Evolutionary conservation across 257 asterid genomes (phyloP).

Genomic region (Haberlea rhodopensis): DNA sequence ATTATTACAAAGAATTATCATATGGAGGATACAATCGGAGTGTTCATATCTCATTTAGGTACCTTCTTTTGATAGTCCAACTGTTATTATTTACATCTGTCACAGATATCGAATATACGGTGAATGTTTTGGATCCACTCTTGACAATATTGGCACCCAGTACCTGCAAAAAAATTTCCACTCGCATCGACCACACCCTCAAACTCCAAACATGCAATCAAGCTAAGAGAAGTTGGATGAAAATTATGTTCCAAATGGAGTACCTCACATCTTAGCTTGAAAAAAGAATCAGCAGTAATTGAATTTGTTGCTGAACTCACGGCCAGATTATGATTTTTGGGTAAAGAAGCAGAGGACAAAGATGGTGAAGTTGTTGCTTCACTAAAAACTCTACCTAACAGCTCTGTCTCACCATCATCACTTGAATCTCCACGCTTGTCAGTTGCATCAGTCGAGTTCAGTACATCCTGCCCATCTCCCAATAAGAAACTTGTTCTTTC

Average conservation of each 20-base stretch:
- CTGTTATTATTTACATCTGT: conserved; percentile 69
- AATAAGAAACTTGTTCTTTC: conserved; percentile 68
- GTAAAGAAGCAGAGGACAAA: conserved; percentile 54
- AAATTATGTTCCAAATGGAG: conserved; percentile 22
- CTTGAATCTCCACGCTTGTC: conserved; percentile 55
- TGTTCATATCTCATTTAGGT: conserved; percentile 5
- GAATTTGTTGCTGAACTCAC: conserved; percentile 60
- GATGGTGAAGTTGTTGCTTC: conserved; percentile 75
- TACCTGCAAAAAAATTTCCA: conserved; percentile 54
- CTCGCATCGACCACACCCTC: conserved; percentile 21
- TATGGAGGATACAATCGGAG: conserved; percentile 11
- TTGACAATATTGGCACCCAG: conserved; percentile 84
- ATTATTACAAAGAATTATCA: conserved; percentile 6
- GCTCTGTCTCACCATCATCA: conserved; percentile 77
- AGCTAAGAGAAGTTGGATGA: conserved; percentile 19
- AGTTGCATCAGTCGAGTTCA: conserved; percentile 43
- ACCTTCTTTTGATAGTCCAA: conserved; percentile 99
- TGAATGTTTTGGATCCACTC: conserved; percentile 87
- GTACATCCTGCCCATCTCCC: conserved; percentile 77
- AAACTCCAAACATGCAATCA: conserved; percentile 26
- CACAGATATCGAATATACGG: conserved; percentile 84
- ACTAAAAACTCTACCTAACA: conserved; percentile 50
- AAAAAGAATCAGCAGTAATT: conserved; percentile 62
- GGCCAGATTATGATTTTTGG: conserved; percentile 51
- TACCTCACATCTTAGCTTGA: conserved; percentile 91